Conservation (phyloP, 306 rosid species). For the Alnus glutinosa region DNA sequence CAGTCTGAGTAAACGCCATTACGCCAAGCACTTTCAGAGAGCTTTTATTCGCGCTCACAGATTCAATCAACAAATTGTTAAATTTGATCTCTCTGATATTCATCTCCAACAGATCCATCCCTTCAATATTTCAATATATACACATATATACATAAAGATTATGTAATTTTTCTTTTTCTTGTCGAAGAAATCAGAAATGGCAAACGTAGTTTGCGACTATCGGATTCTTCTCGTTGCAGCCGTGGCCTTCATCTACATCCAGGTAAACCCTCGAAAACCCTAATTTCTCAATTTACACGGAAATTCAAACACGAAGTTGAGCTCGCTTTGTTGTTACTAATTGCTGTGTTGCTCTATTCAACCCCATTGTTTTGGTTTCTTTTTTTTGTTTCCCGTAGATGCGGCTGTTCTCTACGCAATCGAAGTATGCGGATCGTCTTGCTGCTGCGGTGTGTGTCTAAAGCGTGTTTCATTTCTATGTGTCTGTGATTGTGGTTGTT, state of each 20-base stretch:
- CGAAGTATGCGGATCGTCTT: constrained; percentile 90
- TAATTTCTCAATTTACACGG: not conserved
- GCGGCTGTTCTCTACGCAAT: constrained; percentile 84
- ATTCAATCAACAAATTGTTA: no score
- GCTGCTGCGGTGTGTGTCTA: constrained; percentile 67
- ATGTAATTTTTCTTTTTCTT: no score
- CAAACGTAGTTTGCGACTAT: constrained; percentile 68
- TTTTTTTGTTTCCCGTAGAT: constrained; percentile 40
- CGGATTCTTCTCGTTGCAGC: constrained; percentile 86
- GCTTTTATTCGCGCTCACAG: no score
- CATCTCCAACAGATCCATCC: no score
- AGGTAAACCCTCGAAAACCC: constrained; percentile 43
- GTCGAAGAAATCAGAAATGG: constrained; percentile 37
- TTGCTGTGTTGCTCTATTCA: not conserved
- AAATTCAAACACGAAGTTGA: not conserved
- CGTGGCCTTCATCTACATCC: constrained; percentile 77
- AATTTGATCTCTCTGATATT: no score
- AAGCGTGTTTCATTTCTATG: not conserved
- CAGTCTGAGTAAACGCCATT: not conserved
- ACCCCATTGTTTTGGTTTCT: not conserved
- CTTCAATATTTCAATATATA: no score
- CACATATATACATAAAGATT: no score
- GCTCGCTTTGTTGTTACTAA: not conserved
- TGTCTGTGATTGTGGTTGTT: no score
- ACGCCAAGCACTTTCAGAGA: no score